Evolutionary conservation across 139 green algal species (phyloP).

Genomic region (Picochlorum sp.): DNA sequence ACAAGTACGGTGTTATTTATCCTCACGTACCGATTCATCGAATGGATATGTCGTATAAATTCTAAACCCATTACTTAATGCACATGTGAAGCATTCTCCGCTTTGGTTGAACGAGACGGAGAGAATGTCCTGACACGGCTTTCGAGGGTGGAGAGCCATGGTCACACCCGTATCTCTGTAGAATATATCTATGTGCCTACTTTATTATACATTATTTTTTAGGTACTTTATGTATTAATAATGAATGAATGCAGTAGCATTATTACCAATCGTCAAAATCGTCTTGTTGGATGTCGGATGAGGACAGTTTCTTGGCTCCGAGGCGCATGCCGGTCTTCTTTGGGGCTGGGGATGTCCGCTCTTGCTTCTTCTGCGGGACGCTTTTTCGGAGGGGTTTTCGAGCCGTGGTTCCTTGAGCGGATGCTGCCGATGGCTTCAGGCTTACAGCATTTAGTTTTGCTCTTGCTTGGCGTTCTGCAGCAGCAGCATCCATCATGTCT

Average conservation of each 20-base stretch:
- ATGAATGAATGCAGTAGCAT: too few relatives aligned
- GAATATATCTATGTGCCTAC: too few relatives aligned
- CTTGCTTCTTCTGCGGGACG: neutral
- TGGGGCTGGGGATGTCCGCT: neutral
- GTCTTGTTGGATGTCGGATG: conserved; percentile 1
- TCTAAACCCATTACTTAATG: conserved; percentile 70
- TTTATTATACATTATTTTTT: too few relatives aligned
- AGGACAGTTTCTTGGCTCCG: conserved; percentile 21
- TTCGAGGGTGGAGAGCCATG: conserved; percentile 9
- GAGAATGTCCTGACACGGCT: conserved; percentile 31
- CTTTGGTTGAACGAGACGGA: conserved; percentile 61
- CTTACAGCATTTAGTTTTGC: conserved; percentile 10
- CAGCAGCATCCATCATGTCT: conserved; percentile 20
- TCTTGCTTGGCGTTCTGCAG: conserved; percentile 18
- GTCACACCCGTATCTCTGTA: neutral
- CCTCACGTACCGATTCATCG: conserved; percentile 63
- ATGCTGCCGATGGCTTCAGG: neutral
- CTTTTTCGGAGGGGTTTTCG: neutral
- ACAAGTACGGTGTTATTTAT: neutral
- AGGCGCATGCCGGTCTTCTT: conserved; percentile 23
- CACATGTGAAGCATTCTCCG: conserved; percentile 74
- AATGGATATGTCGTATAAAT: conserved; percentile 92
- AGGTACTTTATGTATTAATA: too few relatives aligned
- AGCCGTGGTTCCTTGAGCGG: neutral
- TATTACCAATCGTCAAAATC: conserved; percentile 27